These are phyloP conservation scores for Artemisia annua DNA, from an alignment of 129 eudicot genomes.

Conservation along the genomic window DNA sequence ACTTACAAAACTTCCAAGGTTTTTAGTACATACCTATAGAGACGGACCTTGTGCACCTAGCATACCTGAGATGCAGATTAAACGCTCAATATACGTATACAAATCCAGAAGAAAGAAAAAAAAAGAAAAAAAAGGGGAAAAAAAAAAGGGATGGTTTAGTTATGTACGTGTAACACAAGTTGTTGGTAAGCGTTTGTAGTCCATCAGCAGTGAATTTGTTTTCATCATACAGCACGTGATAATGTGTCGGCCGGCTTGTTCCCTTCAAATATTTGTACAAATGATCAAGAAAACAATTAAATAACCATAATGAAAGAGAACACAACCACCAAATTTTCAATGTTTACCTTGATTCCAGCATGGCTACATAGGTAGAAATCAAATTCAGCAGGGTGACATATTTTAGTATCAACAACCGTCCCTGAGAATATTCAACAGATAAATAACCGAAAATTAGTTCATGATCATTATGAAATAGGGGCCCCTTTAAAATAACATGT, in stretches of 20 bases:
- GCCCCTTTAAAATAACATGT: neutral
- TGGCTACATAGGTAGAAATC: conserved; percentile 85
- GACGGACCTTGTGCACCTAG: conserved; percentile 84
- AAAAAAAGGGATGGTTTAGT: neutral
- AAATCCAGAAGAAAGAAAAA: neutral
- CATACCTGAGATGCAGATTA: conserved; percentile 43
- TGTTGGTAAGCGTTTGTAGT: conserved; percentile 59
- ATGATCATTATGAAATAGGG: neutral
- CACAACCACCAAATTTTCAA: neutral
- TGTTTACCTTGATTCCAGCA: conserved; percentile 73
- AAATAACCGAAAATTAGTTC: neutral
- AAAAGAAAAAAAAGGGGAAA: neutral
- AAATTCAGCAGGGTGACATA: conserved; percentile 67
- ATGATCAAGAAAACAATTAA: neutral
- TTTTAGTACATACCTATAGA: conserved; percentile 56
- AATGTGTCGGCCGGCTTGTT: conserved; percentile 78
- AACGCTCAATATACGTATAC: neutral
- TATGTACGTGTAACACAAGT: conserved; percentile 68
- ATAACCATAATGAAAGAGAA: neutral
- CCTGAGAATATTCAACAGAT: conserved; percentile 33
- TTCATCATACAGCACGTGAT: conserved; percentile 81
- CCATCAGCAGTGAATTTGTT: conserved; percentile 68
- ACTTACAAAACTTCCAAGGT: neutral
- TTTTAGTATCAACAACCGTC: conserved; percentile 69
- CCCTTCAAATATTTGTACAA: conserved; percentile 44